Percentiles rank a stretch among this genome's conserved stretches.
Evolutionary conservation across 805 yeast genomes (phyloP).

Genomic region (Myxozyma melibiosi): DNA sequence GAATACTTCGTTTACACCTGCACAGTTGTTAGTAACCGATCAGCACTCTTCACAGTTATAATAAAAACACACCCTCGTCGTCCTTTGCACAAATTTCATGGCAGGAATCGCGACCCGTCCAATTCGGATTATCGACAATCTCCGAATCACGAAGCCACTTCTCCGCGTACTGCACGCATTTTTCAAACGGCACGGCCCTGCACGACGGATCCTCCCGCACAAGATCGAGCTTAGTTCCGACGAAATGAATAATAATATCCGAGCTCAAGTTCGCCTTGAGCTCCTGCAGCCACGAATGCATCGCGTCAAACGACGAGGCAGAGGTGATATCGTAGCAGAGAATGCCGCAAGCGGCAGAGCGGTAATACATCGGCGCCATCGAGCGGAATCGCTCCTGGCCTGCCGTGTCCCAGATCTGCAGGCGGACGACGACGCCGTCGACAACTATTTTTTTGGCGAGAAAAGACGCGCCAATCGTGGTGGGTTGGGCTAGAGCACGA

Average conservation of each 20-base stretch:
- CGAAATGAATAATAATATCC: conserved; percentile 41
- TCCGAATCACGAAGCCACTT: conserved; percentile 34
- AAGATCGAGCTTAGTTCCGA: conserved; percentile 43
- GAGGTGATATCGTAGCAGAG: conserved; percentile 44
- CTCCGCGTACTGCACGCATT: conserved; percentile 41
- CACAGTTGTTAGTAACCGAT: neutral
- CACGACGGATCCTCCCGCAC: conserved; percentile 41
- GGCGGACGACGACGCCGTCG: conserved; percentile 42
- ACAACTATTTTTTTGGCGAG: conserved; percentile 42
- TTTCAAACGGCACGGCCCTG: conserved; percentile 43
- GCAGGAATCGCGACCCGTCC: conserved; percentile 39
- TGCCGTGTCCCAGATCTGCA: conserved; percentile 89
- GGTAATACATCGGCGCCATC: conserved; percentile 58
- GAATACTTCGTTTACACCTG: conserved; percentile 42
- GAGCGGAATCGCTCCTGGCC: conserved; percentile 97
- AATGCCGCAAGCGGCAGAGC: conserved; percentile 44
- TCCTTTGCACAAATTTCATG: conserved; percentile 44
- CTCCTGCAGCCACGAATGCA: conserved; percentile 44
- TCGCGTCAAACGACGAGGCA: conserved; percentile 41
- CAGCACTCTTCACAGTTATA: neutral
- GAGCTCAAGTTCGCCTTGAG: conserved; percentile 39
- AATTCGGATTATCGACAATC: conserved; percentile 12
- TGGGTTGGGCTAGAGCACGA: conserved; percentile 39
- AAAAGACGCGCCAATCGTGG: conserved; percentile 44
- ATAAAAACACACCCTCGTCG: conserved; percentile 34